Percentiles rank a stretch among this genome's conserved stretches.
phyloP scores from a whole-genome alignment of 768 basidiomycete genomes.

The Rickenella mellea region DNA sequence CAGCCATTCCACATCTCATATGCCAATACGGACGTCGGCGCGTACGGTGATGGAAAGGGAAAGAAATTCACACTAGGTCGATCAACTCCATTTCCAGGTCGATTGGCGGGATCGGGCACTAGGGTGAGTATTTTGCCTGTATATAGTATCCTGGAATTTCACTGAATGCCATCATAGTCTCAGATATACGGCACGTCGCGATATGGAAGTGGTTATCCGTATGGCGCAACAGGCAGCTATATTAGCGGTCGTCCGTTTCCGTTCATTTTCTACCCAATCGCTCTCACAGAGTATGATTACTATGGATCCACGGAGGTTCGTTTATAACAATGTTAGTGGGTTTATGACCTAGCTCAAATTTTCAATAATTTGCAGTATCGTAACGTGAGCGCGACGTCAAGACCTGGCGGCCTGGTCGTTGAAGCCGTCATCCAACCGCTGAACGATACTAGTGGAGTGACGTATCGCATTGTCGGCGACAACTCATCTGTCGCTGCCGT shows the following conservation, averaged over 20 bases:
- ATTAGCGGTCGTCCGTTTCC: background rate
- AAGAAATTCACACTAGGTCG: background rate
- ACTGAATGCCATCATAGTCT: background rate
- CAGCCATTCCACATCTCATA: background rate
- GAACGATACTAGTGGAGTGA: background rate
- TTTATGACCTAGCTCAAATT: too few relatives aligned
- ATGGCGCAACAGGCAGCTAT: background rate
- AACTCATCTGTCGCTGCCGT: background rate
- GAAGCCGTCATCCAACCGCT: background rate
- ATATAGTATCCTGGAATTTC: background rate
- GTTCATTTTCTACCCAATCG: background rate
- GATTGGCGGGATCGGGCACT: conserved; percentile 41
- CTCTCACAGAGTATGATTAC: background rate
- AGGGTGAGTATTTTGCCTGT: background rate
- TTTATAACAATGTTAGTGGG: too few relatives aligned
- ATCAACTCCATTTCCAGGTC: conserved; percentile 16
- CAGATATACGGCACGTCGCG: too few relatives aligned
- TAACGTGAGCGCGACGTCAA: background rate
- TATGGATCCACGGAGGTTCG: background rate
- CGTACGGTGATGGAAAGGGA: background rate
- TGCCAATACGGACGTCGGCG: background rate
- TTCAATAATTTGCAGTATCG: background rate
- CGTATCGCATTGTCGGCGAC: background rate
- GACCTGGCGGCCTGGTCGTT: conserved; percentile 3
- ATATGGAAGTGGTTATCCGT: conserved; percentile 2